phyloP scores from a whole-genome alignment of 1,284 basidiomycete species.

The Cutaneotrichosporon mucoides region DNA sequence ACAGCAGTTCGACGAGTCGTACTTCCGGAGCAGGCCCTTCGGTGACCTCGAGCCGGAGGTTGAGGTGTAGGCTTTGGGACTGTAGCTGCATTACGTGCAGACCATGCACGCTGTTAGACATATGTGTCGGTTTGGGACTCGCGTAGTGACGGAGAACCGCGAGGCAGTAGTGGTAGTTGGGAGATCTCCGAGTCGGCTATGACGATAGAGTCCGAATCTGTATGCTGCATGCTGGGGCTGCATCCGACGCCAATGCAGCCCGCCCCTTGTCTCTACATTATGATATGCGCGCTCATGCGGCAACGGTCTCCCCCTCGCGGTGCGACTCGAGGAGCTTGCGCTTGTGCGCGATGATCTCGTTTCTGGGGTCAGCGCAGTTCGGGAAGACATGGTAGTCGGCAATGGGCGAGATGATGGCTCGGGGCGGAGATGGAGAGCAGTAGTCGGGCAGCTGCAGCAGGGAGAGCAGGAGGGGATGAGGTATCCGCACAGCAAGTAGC shows the following conservation, averaged over 20 bases:
- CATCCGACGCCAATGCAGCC: neutral
- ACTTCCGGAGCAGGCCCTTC: constrained; percentile 83
- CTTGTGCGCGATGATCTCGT: constrained; percentile 28
- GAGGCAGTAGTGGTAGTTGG: too few relatives aligned
- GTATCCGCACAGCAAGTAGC: too few relatives aligned
- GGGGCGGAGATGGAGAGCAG: too few relatives aligned
- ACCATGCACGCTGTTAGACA: constrained; percentile 3
- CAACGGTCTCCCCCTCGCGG: constrained; percentile 28
- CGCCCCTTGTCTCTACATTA: constrained; percentile 4
- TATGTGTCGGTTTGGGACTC: neutral
- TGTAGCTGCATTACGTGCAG: constrained; percentile 17
- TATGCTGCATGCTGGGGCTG: constrained; percentile 14
- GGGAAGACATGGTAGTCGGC: too few relatives aligned
- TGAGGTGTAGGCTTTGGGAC: constrained; percentile 29
- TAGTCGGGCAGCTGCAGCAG: too few relatives aligned
- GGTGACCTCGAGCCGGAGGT: constrained; percentile 75
- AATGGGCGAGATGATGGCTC: neutral
- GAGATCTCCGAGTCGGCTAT: too few relatives aligned
- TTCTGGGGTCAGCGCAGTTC: constrained; percentile 16
- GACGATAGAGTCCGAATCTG: neutral
- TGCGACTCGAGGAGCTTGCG: constrained; percentile 27
- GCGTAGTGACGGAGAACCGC: too few relatives aligned
- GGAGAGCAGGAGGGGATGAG: too few relatives aligned
- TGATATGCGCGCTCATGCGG: constrained; percentile 1
- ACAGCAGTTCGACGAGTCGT: constrained; percentile 77